Base-by-base conservation (phyloP, 768 basidiomycete genomes). In the Trichaptum fuscoviolaceum region DNA sequence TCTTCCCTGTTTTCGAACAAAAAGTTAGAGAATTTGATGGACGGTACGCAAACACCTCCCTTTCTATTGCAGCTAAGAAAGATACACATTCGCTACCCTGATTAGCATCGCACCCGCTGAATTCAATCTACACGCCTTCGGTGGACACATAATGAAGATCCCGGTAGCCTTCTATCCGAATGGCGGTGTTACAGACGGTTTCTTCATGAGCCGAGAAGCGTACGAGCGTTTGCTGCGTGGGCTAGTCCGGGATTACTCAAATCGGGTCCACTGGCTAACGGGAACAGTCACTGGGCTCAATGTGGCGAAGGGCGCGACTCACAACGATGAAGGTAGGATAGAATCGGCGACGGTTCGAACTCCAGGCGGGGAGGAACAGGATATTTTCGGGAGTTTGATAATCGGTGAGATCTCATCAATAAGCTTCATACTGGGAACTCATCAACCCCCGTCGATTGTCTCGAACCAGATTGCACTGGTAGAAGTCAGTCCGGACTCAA, bases 381-480 rank as follows among this genome's bases (percentile, higher is more conserved):
- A 52, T 52, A 24, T 71, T 7, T 27, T 66, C 1, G 71, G 70
- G 12, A 65, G 65, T 30, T 65, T 77, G 18, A 70, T 76, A 25
- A 65, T 73, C n/a, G 75, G 74, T 75, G 30, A 52, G 42, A 27
- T 66, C n/a, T 30, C 52, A 35, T 26, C 24, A 17, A 25, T 30
- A n/a, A n/a, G n/a, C n/a, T n/a, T n/a, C n/a, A n/a, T n/a, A n/a
- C n/a, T n/a, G n/a, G n/a, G n/a, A n/a, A n/a, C n/a, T n/a, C n/a
- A n/a, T n/a, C n/a, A n/a, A n/a, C n/a, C n/a, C n/a, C n/a, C n/a
- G n/a, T n/a, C n/a, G n/a, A n/a, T n/a, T n/a, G n/a, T n/a, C n/a
- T n/a, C n/a, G 42, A 30, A 30, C 30, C 52, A 78, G 77, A 78
- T 65, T 76, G 76, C 65, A 76, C 76, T 1, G 77, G 77, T 0